Evolutionary conservation across 2,329 filamentous ascomycete species (phyloP), one percentile per base, ranked within the genome.

Genomic region (Orbilia oligospora): DNA sequence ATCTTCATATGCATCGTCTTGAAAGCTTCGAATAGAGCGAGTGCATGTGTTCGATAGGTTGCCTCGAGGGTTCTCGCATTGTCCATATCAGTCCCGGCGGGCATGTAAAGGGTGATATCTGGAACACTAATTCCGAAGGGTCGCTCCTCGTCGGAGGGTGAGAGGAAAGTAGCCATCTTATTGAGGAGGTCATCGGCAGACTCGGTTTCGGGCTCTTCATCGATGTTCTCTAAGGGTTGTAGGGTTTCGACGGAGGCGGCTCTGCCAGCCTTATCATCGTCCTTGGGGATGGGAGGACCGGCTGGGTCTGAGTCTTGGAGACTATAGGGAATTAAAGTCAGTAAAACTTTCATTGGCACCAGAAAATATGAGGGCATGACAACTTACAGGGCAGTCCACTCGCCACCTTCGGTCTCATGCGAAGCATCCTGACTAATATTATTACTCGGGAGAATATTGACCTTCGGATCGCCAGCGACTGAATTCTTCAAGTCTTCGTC

Each of bases 1-100:
- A 94, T 95, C 85, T 97, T 97, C 84, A 97, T 93, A 83, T 96
- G 97, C 87, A 95, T 97, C 84, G 93, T 98, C 33, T 96, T 92
- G 79, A 99, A 94, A 82, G 93, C 95, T 84, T 99, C 96, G 36
- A 99, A 92, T 4, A 99, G 88, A 0, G 94, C 97, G 14, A 96
- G 97, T 84, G 94, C 97, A 83, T 98, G 95, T 1, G 95, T 96
- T 63, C 94, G 90, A 83, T 99, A 99, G 24, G 98, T 88, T 3
- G 95, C 94, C 44, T 90, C 90, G 22, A 99, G 87, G 3, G 94
- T 94, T 82, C 92, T 92, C 27, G 94, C 94, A 6, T 94, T 92
- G 83, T 98, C 95, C 0, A 89, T 87, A 83, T 99, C 96, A 5
- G 94, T 97, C 71, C 92, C 92, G 1, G 86, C 85, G 0, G 95